Percentiles rank a stretch among this genome's conserved stretches.
Conservation (phyloP, 1,284 basidiomycete genomes). For the Termitomyces sp. region DNA sequence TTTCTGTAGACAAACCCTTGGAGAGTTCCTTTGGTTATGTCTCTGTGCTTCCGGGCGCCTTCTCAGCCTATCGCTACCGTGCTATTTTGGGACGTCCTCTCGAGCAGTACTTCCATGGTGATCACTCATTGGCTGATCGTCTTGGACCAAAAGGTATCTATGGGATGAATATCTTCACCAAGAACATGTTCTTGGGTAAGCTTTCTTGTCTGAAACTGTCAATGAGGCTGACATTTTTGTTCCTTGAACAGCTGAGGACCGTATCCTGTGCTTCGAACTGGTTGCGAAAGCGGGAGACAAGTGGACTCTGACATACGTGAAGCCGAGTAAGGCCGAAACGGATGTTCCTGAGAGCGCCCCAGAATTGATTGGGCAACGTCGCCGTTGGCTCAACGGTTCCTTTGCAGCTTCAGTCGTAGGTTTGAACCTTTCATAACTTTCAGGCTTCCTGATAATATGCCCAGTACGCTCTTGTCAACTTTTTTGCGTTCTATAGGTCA, state of each 20-base stretch:
- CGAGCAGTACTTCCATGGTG: conserved; percentile 98
- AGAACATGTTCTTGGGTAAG: conserved; percentile 83
- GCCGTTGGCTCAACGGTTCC: conserved; percentile 95
- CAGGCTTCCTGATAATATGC: neutral
- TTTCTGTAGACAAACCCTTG: conserved; percentile 74
- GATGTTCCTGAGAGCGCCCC: conserved; percentile 89
- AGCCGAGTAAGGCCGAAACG: conserved; percentile 92
- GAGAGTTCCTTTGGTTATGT: conserved; percentile 96
- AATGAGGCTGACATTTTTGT: neutral
- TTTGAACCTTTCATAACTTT: conserved; percentile 14
- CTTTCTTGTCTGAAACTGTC: neutral
- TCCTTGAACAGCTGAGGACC: conserved; percentile 68
- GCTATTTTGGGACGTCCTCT: conserved; percentile 91
- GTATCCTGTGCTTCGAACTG: conserved; percentile 95
- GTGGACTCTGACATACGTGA: conserved; percentile 94
- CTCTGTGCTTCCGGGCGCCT: conserved; percentile 93
- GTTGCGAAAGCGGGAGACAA: conserved; percentile 84
- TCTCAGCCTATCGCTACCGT: conserved; percentile 90
- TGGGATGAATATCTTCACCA: conserved; percentile 97
- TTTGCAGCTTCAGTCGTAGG: conserved; percentile 91
- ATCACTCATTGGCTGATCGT: conserved; percentile 90
- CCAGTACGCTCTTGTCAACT: conserved; percentile 90
- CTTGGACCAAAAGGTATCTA: conserved; percentile 93
- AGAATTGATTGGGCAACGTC: conserved; percentile 92
- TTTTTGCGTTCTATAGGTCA: conserved; percentile 86